Evolutionary conservation across 2,329 filamentous ascomycete species (phyloP).

Genomic region (Microcera coccophila): DNA sequence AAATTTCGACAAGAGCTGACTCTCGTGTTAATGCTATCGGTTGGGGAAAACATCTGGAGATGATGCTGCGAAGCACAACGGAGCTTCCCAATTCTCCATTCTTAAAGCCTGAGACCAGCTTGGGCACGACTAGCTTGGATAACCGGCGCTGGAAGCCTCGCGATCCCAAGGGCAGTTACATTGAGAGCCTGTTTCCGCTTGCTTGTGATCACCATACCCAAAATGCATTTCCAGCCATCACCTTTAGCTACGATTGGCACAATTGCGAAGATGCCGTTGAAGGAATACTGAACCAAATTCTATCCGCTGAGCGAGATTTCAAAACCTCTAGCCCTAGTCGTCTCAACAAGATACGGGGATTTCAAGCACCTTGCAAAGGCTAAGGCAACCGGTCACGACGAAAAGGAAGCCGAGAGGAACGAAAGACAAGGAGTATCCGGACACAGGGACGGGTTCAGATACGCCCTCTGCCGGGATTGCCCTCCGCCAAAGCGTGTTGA

Average conservation of each 20-base stretch:
- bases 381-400: constrained; percentile 25
- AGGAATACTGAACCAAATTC: constrained; percentile 49
- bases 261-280: constrained; percentile 59
- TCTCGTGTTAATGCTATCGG: constrained; percentile 61
- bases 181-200: constrained; percentile 43
- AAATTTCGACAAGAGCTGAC: constrained; percentile 50
- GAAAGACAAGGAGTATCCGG: constrained; percentile 43
- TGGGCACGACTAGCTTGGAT: neutral
- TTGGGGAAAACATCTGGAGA: constrained; percentile 63
- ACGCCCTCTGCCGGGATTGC: constrained; percentile 38
- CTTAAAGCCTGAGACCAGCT: constrained; percentile 11
- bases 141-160: neutral
- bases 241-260: constrained; percentile 72
- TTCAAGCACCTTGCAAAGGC: constrained; percentile 56
- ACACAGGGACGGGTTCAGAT: constrained; percentile 1
- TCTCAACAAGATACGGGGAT: constrained; percentile 55
- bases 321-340: constrained; percentile 56
- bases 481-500: constrained; percentile 56
- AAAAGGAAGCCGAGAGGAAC: constrained; percentile 19
- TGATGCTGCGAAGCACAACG: constrained; percentile 58
- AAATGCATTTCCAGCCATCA: constrained; percentile 65
- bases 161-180: neutral
- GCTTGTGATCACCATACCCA: constrained; percentile 58
- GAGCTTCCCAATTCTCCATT: constrained; percentile 43
- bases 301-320: constrained; percentile 38